These are phyloP conservation scores for Wickerhamomyces sydowiorum DNA, from an alignment of 805 yeast species.

Conservation along the genomic window DNA sequence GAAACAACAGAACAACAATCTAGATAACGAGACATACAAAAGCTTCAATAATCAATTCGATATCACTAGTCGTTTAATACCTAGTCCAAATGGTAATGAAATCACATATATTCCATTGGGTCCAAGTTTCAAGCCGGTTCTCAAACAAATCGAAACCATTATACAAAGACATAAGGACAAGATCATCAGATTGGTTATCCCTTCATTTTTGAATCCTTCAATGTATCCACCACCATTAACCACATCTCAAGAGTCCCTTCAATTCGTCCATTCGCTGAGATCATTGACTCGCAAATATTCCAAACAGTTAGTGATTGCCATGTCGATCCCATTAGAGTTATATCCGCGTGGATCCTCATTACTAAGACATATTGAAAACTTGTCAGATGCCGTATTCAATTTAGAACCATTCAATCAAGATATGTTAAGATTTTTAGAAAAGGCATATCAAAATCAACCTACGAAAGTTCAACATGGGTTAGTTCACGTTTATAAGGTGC, in stretches of 20 bases:
- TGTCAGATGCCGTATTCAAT: conserved; percentile 65
- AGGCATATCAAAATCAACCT: conserved; percentile 66
- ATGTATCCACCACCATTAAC: conserved; percentile 51
- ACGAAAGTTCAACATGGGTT: conserved; percentile 81
- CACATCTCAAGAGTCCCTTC: conserved; percentile 42
- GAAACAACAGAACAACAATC: conserved; percentile 16
- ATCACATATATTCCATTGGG: conserved; percentile 46
- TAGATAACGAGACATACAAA: conserved; percentile 34
- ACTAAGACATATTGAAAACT: conserved; percentile 46
- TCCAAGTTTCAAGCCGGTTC: conserved; percentile 22
- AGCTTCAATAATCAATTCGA: conserved; percentile 67
- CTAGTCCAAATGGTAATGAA: conserved; percentile 61
- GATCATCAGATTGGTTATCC: conserved; percentile 62
- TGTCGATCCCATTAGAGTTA: conserved; percentile 59
- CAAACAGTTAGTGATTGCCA: conserved; percentile 41
- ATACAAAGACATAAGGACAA: conserved; percentile 38
- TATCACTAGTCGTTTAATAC: conserved; percentile 63
- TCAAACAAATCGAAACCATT: conserved; percentile 37
- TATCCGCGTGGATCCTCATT: conserved; percentile 49
- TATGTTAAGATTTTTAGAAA: conserved; percentile 58
- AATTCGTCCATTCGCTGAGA: conserved; percentile 57
- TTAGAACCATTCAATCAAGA: conserved; percentile 80
- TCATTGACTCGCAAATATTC: conserved; percentile 42
- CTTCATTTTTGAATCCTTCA: conserved; percentile 77
- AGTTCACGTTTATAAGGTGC: conserved; percentile 68